phyloP scores from a whole-genome alignment of 1,139 yeast species.

The Protomyces inouyei region DNA sequence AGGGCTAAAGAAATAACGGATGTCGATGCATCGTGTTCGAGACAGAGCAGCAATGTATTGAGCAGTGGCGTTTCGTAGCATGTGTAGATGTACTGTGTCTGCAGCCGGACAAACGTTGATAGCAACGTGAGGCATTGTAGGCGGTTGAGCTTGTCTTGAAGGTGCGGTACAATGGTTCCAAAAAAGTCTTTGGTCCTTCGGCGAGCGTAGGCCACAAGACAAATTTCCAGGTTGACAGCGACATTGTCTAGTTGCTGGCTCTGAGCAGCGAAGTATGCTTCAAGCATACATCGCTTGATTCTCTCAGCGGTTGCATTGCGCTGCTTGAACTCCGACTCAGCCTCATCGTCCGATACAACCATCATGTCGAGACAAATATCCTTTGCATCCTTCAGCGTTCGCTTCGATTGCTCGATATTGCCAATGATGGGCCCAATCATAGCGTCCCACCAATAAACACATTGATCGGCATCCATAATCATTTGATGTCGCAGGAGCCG shows the following conservation, averaged over 20 bases:
- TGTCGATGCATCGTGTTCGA: constrained; percentile 48
- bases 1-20: constrained; percentile 46
- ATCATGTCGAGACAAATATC: constrained; percentile 39
- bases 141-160: constrained; percentile 29
- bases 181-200: constrained; percentile 32
- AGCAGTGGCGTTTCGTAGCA: constrained; percentile 43
- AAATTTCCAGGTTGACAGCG: constrained; percentile 36
- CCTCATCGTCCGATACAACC: constrained; percentile 31
- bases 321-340: constrained; percentile 33
- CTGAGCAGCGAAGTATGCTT: constrained; percentile 17
- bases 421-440: constrained; percentile 57
- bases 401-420: constrained; percentile 45
- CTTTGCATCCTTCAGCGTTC: constrained; percentile 46
- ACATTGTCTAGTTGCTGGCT: constrained; percentile 37
- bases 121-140: constrained; percentile 33
- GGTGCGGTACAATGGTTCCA: constrained; percentile 30
- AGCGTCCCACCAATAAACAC: constrained; percentile 52
- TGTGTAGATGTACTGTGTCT: constrained; percentile 40
- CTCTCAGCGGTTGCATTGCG: constrained; percentile 29
- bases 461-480: constrained; percentile 42
- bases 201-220: constrained; percentile 30
- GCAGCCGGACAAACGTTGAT: constrained; percentile 32
- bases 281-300: constrained; percentile 24
- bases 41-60: constrained; percentile 44
- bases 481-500: constrained; percentile 43